Percentiles rank a stretch among this genome's conserved stretches.
phyloP scores from a whole-genome alignment of 495 filamentous ascomycete species.

The Lophiostoma macrostomum region DNA sequence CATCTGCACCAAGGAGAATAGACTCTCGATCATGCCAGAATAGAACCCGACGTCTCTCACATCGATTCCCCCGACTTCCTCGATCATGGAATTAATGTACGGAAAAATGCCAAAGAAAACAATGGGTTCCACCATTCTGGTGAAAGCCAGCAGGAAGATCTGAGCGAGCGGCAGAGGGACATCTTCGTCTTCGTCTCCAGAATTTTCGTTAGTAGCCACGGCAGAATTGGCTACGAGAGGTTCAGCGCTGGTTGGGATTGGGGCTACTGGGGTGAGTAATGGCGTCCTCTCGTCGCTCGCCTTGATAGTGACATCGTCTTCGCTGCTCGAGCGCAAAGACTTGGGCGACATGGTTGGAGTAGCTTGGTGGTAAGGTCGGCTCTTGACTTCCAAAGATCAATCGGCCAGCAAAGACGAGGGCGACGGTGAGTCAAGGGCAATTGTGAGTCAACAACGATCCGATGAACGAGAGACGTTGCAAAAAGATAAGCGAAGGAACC shows the following conservation, averaged over 20 bases:
- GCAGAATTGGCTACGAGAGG: background rate
- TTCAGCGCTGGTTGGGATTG: slow-evolving; percentile 10
- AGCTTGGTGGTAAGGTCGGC: no score
- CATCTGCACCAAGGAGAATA: slow-evolving; percentile 67
- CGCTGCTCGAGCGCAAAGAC: background rate
- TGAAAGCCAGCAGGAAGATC: slow-evolving; percentile 64
- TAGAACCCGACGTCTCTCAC: slow-evolving; percentile 68
- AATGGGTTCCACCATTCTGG: slow-evolving; percentile 66
- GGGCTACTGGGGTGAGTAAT: slow-evolving; percentile 5
- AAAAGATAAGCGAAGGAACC: no score
- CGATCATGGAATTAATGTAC: slow-evolving; percentile 69
- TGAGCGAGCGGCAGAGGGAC: slow-evolving; percentile 56
- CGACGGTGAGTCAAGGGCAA: no score
- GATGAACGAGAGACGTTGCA: no score
- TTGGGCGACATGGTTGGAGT: background rate
- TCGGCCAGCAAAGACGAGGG: no score
- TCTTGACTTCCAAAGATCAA: no score
- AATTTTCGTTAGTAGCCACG: background rate
- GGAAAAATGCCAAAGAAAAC: slow-evolving; percentile 75
- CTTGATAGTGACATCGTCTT: background rate
- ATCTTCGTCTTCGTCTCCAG: slow-evolving; percentile 35
- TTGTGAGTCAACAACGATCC: no score
- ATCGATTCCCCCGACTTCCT: slow-evolving; percentile 53
- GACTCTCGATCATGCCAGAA: slow-evolving; percentile 65
- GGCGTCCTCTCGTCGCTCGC: slow-evolving; percentile 27